A percentile compares a stretch with the other conserved stretches of the same genome.
These are phyloP conservation scores for Aspergillus sp. DNA, from an alignment of 2,329 filamentous ascomycete species.

Conservation along the genomic window DNA sequence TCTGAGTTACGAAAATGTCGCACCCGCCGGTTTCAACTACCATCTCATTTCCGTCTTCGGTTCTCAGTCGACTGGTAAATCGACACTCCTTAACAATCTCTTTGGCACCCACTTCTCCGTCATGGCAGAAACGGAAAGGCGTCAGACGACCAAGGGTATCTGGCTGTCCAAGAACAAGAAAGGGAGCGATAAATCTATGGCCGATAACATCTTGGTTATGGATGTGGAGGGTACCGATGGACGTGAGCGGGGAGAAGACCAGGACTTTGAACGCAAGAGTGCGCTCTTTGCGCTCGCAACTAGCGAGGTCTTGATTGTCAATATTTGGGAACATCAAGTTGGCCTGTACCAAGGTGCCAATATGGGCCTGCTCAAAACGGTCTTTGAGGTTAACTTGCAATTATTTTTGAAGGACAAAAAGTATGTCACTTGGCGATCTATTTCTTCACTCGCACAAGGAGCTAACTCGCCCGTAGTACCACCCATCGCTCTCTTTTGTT, in stretches of 20 bases:
- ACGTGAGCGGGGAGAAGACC: conserved; percentile 92
- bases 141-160: conserved; percentile 98
- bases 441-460: conserved; percentile 15
- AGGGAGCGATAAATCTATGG: conserved; percentile 62
- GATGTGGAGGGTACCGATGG: conserved; percentile 98
- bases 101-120: conserved; percentile 96
- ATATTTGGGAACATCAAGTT: conserved; percentile 99
- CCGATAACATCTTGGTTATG: conserved; percentile 98
- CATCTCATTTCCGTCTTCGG: conserved; percentile 99
- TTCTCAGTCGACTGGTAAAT: conserved; percentile 97
- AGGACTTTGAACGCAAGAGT: conserved; percentile 98
- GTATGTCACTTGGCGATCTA: conserved; percentile 50
- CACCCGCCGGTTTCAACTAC: conserved; percentile 95
- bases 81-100: conserved; percentile 90
- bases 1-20: conserved; percentile 74
- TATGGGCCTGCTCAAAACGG: conserved; percentile 97
- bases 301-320: conserved; percentile 96
- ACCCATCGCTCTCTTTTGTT: conserved; percentile 89
- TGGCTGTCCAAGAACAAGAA: conserved; percentile 98
- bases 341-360: conserved; percentile 97
- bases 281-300: conserved; percentile 95
- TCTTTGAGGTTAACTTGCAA: conserved; percentile 98
- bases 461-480: conserved; percentile 55
- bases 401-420: conserved; percentile 94
- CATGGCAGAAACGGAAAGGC: conserved; percentile 91